Evolutionary conservation across 148 eudicot species (phyloP), one percentile per base, ranked within the genome.

Genomic region (Hydrangea macrophylla): DNA sequence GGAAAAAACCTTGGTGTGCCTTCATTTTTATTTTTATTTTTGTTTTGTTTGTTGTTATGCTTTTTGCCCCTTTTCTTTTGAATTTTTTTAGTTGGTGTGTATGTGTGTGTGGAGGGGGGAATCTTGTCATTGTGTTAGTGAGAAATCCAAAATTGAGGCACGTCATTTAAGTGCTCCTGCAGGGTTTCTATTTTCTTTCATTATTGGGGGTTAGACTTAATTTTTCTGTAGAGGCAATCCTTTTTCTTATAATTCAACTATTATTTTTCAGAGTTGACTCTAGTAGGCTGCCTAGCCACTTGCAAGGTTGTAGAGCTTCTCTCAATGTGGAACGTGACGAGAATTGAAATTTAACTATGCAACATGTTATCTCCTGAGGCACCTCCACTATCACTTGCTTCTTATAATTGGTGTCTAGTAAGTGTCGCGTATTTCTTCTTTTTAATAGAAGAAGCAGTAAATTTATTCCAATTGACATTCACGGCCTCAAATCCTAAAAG

Each of bases 311-410:
- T 86, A 58, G 98, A 93, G 80, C 85, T 93, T 58, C 92, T 93
- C 60, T 93, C 98, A 63, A 90, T 93, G 98, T 88, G 98, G 96
- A 93, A 88, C 75, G 75, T 93, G 85, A 93, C 96, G 40, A 85
- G 92, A 81, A 76, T 93, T 63, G 98, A 93, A 83, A 96, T 93
- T 70, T 81, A 81, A 45, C 64, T 93, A 39, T 93, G 98, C 88
- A 90, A 93, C 73, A 69, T 90, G 83, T 79, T 93, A 72, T 93
- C 98, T 51, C 98, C 96, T 7, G 98, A 93, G 80, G 90, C 95
- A 20, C 81, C 90, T 44, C 90, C 83, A 45, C 62, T 93, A 58
- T 86, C 98, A 35, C 98, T 93, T 72, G 88, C 89, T 73, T 80
- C 98, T 59, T 93, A 93, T 79, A 88, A 93, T 59, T 93, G 98